phyloP scores from a whole-genome alignment of 2,329 filamentous ascomycete species.

The Xylariomycetidae sp. region DNA sequence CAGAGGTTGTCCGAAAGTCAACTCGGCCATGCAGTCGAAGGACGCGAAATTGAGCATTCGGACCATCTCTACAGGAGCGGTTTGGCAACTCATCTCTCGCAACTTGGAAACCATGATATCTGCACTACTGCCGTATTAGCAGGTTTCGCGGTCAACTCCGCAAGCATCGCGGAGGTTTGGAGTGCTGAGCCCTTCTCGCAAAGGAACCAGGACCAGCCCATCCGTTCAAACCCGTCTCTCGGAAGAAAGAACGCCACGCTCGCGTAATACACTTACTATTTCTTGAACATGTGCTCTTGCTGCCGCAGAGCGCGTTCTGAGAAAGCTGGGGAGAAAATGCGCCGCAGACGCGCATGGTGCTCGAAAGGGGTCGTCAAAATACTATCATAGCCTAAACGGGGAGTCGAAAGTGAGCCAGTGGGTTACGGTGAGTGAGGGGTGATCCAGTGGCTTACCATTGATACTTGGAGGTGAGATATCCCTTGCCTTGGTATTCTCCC shows the following conservation, averaged over 20 bases:
- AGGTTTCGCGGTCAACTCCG: background rate
- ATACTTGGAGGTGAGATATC: background rate
- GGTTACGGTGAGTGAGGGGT: too few relatives aligned
- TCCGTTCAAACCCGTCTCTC: too few relatives aligned
- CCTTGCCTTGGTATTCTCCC: background rate
- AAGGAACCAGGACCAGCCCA: too few relatives aligned
- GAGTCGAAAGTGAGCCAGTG: too few relatives aligned
- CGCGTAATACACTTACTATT: slow-evolving; percentile 4
- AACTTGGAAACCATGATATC: slow-evolving; percentile 4
- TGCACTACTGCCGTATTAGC: background rate
- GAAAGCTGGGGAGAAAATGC: slow-evolving; percentile 8
- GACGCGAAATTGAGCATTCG: slow-evolving; percentile 11
- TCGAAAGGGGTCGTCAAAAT: slow-evolving; percentile 2
- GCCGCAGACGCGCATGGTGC: slow-evolving; percentile 9
- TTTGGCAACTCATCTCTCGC: background rate
- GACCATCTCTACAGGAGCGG: slow-evolving; percentile 3
- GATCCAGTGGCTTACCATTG: background rate
- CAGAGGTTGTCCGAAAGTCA: slow-evolving; percentile 14
- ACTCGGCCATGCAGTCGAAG: slow-evolving; percentile 17
- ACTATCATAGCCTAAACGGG: too few relatives aligned
- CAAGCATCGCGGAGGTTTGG: background rate
- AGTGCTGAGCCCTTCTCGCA: too few relatives aligned
- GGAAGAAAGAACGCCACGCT: background rate
- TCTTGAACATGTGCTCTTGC: slow-evolving; percentile 10
- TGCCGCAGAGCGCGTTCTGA: slow-evolving; percentile 8